Conservation (phyloP, 2,329 filamentous ascomycete species). For the Penicillium sumatraense region DNA sequence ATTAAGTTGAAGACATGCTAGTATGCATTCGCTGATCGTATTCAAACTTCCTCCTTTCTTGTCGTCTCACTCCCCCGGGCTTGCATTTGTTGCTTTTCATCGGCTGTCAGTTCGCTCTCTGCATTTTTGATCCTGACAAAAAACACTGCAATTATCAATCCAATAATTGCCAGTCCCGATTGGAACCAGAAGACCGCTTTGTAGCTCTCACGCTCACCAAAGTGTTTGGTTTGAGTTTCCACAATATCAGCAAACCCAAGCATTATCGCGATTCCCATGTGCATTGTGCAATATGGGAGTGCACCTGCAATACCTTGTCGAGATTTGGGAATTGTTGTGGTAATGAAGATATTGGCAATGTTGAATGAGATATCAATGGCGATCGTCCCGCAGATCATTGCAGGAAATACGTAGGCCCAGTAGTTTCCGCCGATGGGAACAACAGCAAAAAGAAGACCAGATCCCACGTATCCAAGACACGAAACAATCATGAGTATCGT, state of each 20-base stretch:
- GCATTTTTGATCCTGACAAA: slow-evolving; percentile 62
- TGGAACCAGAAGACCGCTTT: slow-evolving; percentile 69
- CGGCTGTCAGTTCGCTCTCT: slow-evolving; percentile 61
- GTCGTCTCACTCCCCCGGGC: neutral
- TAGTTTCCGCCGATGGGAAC: slow-evolving; percentile 63
- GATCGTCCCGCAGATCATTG: slow-evolving; percentile 66
- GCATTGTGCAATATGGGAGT: slow-evolving; percentile 71
- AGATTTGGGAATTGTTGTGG: slow-evolving; percentile 68
- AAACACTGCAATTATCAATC: slow-evolving; percentile 56
- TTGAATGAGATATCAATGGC: slow-evolving; percentile 78
- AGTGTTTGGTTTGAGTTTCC: slow-evolving; percentile 52
- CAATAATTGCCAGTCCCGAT: slow-evolving; percentile 58
- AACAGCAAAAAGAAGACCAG: slow-evolving; percentile 66
- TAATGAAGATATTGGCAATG: slow-evolving; percentile 77
- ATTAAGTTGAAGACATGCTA: neutral
- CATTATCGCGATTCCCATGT: slow-evolving; percentile 73
- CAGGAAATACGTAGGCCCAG: slow-evolving; percentile 76
- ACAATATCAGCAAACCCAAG: slow-evolving; percentile 71
- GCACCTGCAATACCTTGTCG: slow-evolving; percentile 74
- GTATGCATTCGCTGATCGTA: neutral
- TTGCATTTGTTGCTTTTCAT: slow-evolving; percentile 51
- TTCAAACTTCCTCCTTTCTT: neutral
- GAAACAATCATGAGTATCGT: slow-evolving; percentile 67
- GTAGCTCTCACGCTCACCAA: slow-evolving; percentile 60
- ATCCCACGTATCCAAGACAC: slow-evolving; percentile 61